Conservation (phyloP, 345 rosid genomes). For the Populus simonii region DNA sequence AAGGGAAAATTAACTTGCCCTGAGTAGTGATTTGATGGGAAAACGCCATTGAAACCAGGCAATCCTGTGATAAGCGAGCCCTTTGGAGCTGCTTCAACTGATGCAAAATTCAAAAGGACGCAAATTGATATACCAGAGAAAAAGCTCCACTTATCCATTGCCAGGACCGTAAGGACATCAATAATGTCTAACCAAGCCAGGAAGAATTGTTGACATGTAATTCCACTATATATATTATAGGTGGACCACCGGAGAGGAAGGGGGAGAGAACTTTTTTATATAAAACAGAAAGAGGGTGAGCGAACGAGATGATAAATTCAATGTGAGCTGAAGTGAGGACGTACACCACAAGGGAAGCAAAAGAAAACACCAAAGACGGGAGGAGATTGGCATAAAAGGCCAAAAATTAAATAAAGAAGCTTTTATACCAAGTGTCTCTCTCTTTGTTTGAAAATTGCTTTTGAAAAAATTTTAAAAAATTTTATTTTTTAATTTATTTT, state of each 20-base stretch:
- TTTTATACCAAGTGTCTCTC: no score
- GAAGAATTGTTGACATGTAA: not conserved
- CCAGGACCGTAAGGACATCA: not conserved
- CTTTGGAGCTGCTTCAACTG: slow-evolving; percentile 27
- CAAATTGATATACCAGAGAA: not conserved
- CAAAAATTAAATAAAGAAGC: no score
- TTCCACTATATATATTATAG: no score
- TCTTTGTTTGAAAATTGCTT: no score
- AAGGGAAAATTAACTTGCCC: slow-evolving; percentile 19
- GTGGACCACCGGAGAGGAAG: no score
- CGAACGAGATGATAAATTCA: not conserved
- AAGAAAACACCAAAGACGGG: no score
- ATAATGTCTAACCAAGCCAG: not conserved
- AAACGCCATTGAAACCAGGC: slow-evolving; percentile 37
- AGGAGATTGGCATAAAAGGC: no score
- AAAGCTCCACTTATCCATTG: slow-evolving; percentile 11
- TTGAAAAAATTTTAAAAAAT: no score
- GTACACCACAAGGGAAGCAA: no score
- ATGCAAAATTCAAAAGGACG: not conserved
- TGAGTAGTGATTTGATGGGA: slow-evolving; percentile 40
- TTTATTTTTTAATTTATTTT: no score
- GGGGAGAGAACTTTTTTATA: no score
- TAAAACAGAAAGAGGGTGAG: no score
- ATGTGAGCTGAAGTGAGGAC: not conserved
- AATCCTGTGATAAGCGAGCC: slow-evolving; percentile 22